These are phyloP conservation scores for Phytopythium cucurbitacearum DNA, from an alignment of 352 stramenopile species.

Conservation along the genomic window DNA sequence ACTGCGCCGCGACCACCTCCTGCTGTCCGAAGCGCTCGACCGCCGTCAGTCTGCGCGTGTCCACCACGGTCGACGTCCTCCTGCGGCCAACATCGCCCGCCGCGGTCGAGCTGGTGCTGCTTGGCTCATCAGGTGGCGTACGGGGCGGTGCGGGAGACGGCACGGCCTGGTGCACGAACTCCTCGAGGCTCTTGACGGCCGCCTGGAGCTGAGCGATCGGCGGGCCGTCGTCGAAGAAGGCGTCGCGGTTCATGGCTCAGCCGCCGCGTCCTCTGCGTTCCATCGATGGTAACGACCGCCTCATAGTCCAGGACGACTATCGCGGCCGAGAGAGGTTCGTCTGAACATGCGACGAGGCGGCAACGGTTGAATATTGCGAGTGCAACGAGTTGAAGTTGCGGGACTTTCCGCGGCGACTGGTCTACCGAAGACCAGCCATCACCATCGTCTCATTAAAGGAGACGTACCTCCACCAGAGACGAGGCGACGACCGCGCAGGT, in stretches of 20 bases:
- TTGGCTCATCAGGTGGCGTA: neutral
- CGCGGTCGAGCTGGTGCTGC: neutral
- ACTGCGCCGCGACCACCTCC: slow-evolving; percentile 13
- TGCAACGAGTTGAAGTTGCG: too few species aligned
- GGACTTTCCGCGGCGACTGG: too few species aligned
- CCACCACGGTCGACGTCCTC: neutral
- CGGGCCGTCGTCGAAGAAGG: slow-evolving; percentile 37
- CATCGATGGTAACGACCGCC: neutral
- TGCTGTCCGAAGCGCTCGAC: slow-evolving; percentile 26
- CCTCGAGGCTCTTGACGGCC: slow-evolving; percentile 27
- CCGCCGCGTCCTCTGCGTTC: neutral
- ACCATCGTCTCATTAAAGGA: too few species aligned
- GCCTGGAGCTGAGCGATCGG: slow-evolving; percentile 35
- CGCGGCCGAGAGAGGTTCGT: too few species aligned
- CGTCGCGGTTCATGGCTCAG: slow-evolving; percentile 21
- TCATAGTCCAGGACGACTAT: too few species aligned
- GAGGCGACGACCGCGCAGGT: too few species aligned
- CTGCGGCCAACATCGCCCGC: neutral
- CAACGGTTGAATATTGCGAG: too few species aligned
- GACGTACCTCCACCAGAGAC: too few species aligned
- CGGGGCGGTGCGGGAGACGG: neutral
- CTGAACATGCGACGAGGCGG: too few species aligned
- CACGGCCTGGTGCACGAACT: slow-evolving; percentile 25
- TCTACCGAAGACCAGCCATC: too few species aligned
- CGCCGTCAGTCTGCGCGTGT: slow-evolving; percentile 5